Percentiles rank a stretch among this genome's conserved stretches.
phyloP scores from a whole-genome alignment of 495 filamentous ascomycete genomes.

The Xylaria flabelliformis region DNA sequence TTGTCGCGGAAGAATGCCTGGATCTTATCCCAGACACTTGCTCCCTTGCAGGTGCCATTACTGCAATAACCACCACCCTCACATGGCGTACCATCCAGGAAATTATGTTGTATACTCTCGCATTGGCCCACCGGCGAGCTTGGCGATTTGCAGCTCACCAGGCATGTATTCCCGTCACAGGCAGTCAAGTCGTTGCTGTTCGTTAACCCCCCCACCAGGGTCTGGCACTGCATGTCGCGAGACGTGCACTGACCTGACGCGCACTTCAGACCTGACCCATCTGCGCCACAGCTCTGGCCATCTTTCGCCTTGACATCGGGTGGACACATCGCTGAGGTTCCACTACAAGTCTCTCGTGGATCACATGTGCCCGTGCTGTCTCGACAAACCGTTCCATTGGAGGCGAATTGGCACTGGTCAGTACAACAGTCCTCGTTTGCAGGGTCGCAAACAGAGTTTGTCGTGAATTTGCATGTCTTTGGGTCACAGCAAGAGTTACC shows the following conservation, averaged over 20 bases:
- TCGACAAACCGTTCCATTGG: slow-evolving; percentile 75
- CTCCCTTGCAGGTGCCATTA: slow-evolving; percentile 75
- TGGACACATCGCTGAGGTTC: slow-evolving; percentile 76
- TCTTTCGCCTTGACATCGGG: slow-evolving; percentile 70
- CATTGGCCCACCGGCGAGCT: slow-evolving; percentile 67
- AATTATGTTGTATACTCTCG: slow-evolving; percentile 84
- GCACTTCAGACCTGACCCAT: slow-evolving; percentile 67
- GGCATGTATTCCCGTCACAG: slow-evolving; percentile 76
- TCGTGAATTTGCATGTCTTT: slow-evolving; percentile 85
- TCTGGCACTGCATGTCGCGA: slow-evolving; percentile 87
- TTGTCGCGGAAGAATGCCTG: slow-evolving; percentile 72
- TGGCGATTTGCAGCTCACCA: slow-evolving; percentile 77
- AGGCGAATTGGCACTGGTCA: slow-evolving; percentile 71
- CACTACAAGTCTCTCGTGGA: slow-evolving; percentile 80
- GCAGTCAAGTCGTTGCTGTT: slow-evolving; percentile 81
- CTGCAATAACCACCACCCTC: slow-evolving; percentile 78
- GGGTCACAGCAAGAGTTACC: slow-evolving; percentile 84
- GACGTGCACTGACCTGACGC: slow-evolving; percentile 96
- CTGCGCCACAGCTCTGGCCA: slow-evolving; percentile 69
- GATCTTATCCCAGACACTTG: slow-evolving; percentile 64
- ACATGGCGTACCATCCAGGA: slow-evolving; percentile 91
- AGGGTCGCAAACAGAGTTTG: slow-evolving; percentile 80
- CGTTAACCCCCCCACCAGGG: slow-evolving; percentile 79
- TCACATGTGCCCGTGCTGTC: slow-evolving; percentile 80
- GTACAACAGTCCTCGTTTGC: slow-evolving; percentile 91